Conservation (phyloP, 164 flowering plant species). For the Nymphaea thermarum region DNA sequence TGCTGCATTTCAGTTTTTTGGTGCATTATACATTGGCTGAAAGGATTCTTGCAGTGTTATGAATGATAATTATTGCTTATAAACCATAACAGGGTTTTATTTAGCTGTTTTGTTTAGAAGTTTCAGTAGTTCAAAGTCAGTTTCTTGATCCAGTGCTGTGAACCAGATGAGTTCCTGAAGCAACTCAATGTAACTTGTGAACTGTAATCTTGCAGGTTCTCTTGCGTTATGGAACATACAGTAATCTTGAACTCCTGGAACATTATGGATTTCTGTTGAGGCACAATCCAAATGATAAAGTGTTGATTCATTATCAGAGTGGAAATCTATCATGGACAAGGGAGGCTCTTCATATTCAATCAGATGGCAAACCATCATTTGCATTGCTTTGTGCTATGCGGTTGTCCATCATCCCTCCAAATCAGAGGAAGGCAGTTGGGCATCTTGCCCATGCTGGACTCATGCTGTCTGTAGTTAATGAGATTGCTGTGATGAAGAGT, state of each 20-base stretch:
- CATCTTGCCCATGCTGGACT: slow-evolving; percentile 73
- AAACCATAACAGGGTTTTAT: not conserved
- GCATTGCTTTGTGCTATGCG: slow-evolving; percentile 65
- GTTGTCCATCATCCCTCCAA: slow-evolving; percentile 55
- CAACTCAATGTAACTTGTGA: not conserved
- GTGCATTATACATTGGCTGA: too few species aligned
- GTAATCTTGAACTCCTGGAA: slow-evolving; percentile 91
- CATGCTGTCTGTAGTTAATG: slow-evolving; percentile 55
- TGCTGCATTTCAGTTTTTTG: not conserved
- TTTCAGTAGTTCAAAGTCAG: too few species aligned
- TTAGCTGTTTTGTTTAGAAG: too few species aligned
- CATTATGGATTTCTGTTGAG: slow-evolving; percentile 81
- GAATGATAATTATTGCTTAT: not conserved
- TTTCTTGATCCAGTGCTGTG: too few species aligned
- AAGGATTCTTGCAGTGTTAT: not conserved
- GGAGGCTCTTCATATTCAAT: slow-evolving; percentile 54
- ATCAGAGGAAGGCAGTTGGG: slow-evolving; percentile 39
- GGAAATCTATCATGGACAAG: slow-evolving; percentile 52
- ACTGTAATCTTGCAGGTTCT: slow-evolving; percentile 51
- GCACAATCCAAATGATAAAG: slow-evolving; percentile 73
- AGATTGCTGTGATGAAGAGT: slow-evolving; percentile 48
- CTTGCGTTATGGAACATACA: slow-evolving; percentile 79
- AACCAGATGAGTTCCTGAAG: not conserved
- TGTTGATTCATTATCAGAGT: slow-evolving; percentile 43
- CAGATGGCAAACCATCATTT: slow-evolving; percentile 77